Percentiles rank a stretch among this genome's conserved stretches.
These are phyloP conservation scores for Globomyces sp. DNA, from an alignment of 371 early-diverging fungal genomes.

Conservation along the genomic window DNA sequence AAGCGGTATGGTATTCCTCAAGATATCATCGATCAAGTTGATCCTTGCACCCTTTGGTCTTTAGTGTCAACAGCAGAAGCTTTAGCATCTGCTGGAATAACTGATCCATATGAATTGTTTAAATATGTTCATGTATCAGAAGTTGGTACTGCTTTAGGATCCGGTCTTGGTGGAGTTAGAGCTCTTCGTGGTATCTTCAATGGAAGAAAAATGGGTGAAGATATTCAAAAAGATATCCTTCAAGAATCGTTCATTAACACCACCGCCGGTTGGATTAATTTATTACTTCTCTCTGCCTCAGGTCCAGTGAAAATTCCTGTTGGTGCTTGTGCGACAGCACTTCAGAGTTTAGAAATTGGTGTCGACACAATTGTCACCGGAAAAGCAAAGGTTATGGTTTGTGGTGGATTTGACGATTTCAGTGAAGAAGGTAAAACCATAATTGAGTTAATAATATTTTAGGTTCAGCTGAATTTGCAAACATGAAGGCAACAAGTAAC, in stretches of 20 bases:
- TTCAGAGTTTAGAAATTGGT: constrained; percentile 89
- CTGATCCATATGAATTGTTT: constrained; percentile 97
- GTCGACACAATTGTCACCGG: constrained; percentile 87
- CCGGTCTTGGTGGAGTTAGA: constrained; percentile 74
- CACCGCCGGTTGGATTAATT: constrained; percentile 96
- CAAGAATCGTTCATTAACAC: constrained; percentile 96
- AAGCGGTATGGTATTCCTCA: constrained; percentile 92
- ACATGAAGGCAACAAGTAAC: constrained; percentile 95
- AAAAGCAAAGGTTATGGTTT: constrained; percentile 92
- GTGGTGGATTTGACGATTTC: constrained; percentile 94
- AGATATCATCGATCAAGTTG: constrained; percentile 90
- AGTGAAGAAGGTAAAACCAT: constrained; percentile 72
- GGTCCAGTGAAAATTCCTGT: constrained; percentile 97
- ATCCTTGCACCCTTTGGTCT: constrained; percentile 83
- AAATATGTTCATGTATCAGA: constrained; percentile 93
- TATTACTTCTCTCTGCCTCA: constrained; percentile 89
- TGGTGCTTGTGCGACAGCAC: constrained; percentile 93
- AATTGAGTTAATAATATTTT: no score
- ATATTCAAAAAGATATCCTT: constrained; percentile 90
- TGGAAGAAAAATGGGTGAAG: constrained; percentile 71
- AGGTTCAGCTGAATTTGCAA: constrained; percentile 86
- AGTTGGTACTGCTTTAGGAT: constrained; percentile 91
- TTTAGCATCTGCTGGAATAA: constrained; percentile 86
- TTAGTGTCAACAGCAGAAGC: constrained; percentile 93
- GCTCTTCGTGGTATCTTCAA: constrained; percentile 79